These are phyloP conservation scores for Pythium plurisporium DNA, from an alignment of 352 stramenopile species.

Conservation along the genomic window DNA sequence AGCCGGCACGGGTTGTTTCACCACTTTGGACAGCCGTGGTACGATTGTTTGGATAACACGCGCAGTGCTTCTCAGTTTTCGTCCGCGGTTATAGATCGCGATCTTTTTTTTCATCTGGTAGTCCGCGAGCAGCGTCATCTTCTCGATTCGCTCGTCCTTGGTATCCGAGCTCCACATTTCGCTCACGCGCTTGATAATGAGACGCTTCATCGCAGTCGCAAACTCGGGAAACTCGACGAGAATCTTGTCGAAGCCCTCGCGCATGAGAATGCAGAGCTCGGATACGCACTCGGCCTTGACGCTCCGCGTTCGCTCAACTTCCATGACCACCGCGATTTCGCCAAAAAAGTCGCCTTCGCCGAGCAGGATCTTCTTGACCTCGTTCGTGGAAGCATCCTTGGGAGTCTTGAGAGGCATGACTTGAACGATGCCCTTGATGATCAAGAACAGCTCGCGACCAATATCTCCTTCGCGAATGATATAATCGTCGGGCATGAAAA, in stretches of 20 bases:
- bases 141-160: conserved; percentile 43
- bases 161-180: conserved; percentile 45
- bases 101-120: conserved; percentile 62
- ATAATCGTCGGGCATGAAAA: conserved; percentile 62
- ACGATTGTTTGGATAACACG: conserved; percentile 18
- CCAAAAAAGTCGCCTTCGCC: conserved; percentile 65
- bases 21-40: conserved; percentile 21
- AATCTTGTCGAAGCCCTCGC: conserved; percentile 65
- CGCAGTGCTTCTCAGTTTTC: conserved; percentile 15
- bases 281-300: conserved; percentile 62
- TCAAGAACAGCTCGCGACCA: conserved; percentile 66
- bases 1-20: conserved; percentile 17
- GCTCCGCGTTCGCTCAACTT: conserved; percentile 56
- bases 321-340: conserved; percentile 63
- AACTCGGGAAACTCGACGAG: conserved; percentile 69
- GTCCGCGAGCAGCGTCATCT: conserved; percentile 59
- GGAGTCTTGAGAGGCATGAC: conserved; percentile 48
- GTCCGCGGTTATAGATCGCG: conserved; percentile 18
- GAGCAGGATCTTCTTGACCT: conserved; percentile 46
- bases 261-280: conserved; percentile 58
- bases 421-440: conserved; percentile 62
- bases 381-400: conserved; percentile 10
- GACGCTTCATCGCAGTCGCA: conserved; percentile 57
- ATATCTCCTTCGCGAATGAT: conserved; percentile 66
- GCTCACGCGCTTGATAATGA: conserved; percentile 64